Conservation (phyloP, 108 stramenopile genomes). For the Asterionellopsis glacialis region DNA sequence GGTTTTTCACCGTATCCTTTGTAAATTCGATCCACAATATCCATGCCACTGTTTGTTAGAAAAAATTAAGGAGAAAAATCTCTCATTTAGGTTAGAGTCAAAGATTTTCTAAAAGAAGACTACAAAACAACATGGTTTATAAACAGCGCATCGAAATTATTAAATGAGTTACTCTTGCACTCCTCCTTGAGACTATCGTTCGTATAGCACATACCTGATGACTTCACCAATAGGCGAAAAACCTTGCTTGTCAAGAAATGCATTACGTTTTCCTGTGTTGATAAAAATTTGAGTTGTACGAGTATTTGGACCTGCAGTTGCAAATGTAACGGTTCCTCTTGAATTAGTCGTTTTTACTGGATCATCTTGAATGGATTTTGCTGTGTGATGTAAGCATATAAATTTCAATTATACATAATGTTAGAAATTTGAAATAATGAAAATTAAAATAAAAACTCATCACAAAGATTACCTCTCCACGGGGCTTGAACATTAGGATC, state of each 20-base stretch:
- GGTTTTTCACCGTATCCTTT: constrained; percentile 65
- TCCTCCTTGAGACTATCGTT: no score
- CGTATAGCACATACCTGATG: constrained; percentile 8
- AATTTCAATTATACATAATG: no score
- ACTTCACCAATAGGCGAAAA: constrained; percentile 84
- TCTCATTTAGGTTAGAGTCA: not conserved
- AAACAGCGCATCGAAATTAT: constrained; percentile 4
- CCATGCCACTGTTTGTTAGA: constrained; percentile 56
- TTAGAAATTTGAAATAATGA: no score
- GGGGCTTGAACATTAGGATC: constrained; percentile 46
- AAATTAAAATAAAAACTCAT: no score
- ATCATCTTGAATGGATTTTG: constrained; percentile 60
- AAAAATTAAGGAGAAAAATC: not conserved
- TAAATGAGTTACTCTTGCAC: no score
- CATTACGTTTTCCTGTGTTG: constrained; percentile 59
- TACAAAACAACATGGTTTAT: constrained; percentile 6
- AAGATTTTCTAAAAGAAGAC: not conserved
- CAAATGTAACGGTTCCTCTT: constrained; percentile 78
- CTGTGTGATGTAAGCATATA: not conserved
- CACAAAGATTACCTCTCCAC: constrained; percentile 10
- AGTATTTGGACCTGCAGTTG: constrained; percentile 76
- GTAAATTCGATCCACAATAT: constrained; percentile 66
- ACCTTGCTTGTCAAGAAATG: constrained; percentile 71
- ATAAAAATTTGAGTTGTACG: constrained; percentile 89
- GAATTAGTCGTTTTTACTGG: constrained; percentile 71